Conservation (phyloP, 768 basidiomycete genomes). For the Russula emetica region DNA sequence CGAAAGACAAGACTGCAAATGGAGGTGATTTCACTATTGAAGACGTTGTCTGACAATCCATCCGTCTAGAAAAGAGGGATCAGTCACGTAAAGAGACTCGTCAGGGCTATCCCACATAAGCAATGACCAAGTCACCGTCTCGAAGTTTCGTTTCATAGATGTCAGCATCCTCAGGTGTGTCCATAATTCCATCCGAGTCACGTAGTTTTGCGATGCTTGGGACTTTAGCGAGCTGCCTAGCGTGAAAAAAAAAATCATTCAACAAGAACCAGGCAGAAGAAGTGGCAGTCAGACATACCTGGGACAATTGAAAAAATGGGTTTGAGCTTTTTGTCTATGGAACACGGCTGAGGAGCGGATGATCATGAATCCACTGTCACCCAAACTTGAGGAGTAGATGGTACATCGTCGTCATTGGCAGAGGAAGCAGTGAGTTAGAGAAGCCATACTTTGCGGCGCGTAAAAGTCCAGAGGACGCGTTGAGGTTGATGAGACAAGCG, state of each 20-base stretch:
- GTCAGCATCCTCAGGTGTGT: conserved; percentile 43
- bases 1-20: conserved; percentile 62
- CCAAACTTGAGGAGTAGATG: conserved; percentile 45
- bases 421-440: neutral
- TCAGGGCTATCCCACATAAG: conserved; percentile 39
- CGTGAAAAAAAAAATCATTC: neutral
- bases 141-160: conserved; percentile 45
- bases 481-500: conserved; percentile 69
- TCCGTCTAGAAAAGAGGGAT: conserved; percentile 43
- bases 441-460: conserved; percentile 71
- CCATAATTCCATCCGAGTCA: conserved; percentile 31
- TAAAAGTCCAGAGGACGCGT: conserved; percentile 67
- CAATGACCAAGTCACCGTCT: conserved; percentile 50
- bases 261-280: neutral
- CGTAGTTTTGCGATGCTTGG: conserved; percentile 30
- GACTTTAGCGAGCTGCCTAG: conserved; percentile 39
- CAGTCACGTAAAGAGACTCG: neutral
- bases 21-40: conserved; percentile 61
- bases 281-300: conserved; percentile 38
- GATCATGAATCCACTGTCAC: conserved; percentile 75
- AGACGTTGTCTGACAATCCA: conserved; percentile 55
- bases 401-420: conserved; percentile 13
- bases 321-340: conserved; percentile 43
- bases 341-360: conserved; percentile 64
- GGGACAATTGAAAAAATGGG: conserved; percentile 46